Conservation (phyloP, 192 early-diverging fungal genomes). For the Martensiomyces pterosporus region DNA sequence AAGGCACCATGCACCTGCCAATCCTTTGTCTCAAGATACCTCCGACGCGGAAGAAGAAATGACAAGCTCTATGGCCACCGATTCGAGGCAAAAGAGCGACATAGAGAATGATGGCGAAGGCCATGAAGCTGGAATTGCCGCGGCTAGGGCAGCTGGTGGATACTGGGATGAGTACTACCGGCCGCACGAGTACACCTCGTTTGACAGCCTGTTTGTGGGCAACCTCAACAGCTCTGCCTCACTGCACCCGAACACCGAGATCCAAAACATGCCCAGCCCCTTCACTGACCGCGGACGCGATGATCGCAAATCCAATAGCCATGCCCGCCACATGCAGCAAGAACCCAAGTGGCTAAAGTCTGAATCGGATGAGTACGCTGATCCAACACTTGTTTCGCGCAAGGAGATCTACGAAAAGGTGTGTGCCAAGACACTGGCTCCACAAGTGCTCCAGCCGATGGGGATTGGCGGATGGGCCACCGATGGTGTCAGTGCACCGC, state of each 20-base stretch:
- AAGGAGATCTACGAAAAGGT: constrained; percentile 35
- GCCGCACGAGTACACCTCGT: constrained; percentile 69
- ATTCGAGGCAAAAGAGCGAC: constrained; percentile 3
- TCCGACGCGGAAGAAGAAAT: neutral
- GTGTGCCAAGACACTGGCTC: constrained; percentile 29
- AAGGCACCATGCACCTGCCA: too few relatives aligned
- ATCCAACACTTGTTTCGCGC: constrained; percentile 30
- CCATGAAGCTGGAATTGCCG: too few relatives aligned
- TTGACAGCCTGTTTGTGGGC: constrained; percentile 74
- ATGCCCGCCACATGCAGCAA: constrained; percentile 21
- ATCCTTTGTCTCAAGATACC: too few relatives aligned
- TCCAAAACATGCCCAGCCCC: constrained; percentile 31
- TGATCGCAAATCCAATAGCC: neutral
- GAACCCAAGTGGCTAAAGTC: constrained; percentile 46
- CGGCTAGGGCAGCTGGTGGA: constrained; percentile 50
- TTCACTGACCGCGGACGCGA: constrained; percentile 25
- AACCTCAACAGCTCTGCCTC: constrained; percentile 79
- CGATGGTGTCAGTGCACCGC: constrained; percentile 42
- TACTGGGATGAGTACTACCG: constrained; percentile 89
- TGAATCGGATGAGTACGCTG: constrained; percentile 20
- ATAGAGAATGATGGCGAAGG: constrained; percentile 21
- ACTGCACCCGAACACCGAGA: constrained; percentile 15
- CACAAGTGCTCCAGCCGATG: constrained; percentile 23
- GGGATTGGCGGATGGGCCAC: constrained; percentile 45
- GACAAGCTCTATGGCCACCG: too few relatives aligned